Evolutionary conservation across 192 early-diverging fungal genomes (phyloP), one percentile per base, ranked within the genome.

Genomic region (Podila epicladia): DNA sequence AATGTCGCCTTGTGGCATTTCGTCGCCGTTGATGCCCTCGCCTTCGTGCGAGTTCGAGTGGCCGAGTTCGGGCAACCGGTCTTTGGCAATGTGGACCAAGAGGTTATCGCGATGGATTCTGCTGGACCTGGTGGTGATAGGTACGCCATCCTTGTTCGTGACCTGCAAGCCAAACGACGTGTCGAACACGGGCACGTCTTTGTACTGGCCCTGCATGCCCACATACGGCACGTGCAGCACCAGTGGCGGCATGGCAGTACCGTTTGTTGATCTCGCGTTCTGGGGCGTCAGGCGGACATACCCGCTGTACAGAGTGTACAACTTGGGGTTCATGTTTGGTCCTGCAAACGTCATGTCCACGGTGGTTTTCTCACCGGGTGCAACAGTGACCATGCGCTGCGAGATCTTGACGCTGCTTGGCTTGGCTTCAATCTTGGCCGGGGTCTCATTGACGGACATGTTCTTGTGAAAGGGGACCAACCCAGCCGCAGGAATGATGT

Each of bases 271-370:
- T 0, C 3, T 32, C 29, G 41, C 41, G 28, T 33, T 51, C 19
- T 22, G 12, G 9, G 64, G 64, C 13, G 17, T 35, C 9, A 65
- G 37, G 22, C 64, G 64, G 29, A 65, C 26, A 50, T 5, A 65
- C 5, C 64, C 64, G 12, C 33, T 38, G 45, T 65, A 65, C 11
- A 49, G 9, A n/a, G 58, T 65, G 38, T 75, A 85, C 7, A 83
- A 73, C 24, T 71, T 69, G 7, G 83, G 60, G 9, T 82, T 62
- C 6, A 49, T 59, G 5, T 65, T 53, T 55, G 73, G 65, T 1
- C 82, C 82, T 26, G 64, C 28, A 13, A 85, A 58, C 13, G 72
- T 76, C 35, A 83, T 24, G 58, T 85, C 64, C 12, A 65, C 45
- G 2, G 37, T 50, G 7, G 19, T 28, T 1, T 11, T 50, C 45